Evolutionary conservation across 441 rosid species (phyloP), one percentile per base, ranked within the genome.

Genomic region (Bocquillonia castaneifolia): DNA sequence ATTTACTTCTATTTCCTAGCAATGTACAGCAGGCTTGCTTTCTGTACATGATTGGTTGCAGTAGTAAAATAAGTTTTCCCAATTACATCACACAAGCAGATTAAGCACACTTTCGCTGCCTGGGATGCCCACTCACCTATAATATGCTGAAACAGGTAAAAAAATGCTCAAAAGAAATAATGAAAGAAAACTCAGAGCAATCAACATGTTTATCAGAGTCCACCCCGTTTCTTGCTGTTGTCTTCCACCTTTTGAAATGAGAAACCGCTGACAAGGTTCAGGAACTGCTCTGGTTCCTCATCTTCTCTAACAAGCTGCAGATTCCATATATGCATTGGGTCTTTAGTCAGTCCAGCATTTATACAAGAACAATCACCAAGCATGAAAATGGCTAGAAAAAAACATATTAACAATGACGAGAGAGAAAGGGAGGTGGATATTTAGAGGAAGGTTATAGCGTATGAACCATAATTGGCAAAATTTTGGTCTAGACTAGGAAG

Each of bases 271-370:
- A 83, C 52, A 42, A 76, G 74, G 53, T 70, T 67, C 69, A 55
- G 31, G 73, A 81, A 77, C 50, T 73, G 77, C 67, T 76, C 78
- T 9, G 85, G 87, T 60, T 85, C 89, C 66, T 80, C 77, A 17
- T 76, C 83, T 70, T 75, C 84, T 67, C 72, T 60, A 59, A 80
- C 65, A 25, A 79, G 67, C 89, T 85, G 84, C 77, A 68, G 14
- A 48, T 50, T 7, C 39, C 50, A 67, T 31, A 23, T n/a, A 29
- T 18, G 28, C 8, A 67, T 0, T 45, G 45, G 26, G 15, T 42
- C n/a, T 65, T 68, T 65, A 48, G 69, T 40, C 44, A 51, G 67
- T 59, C 28, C 20, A 63, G 26, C 31, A 29, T n/a, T 23, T 12
- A 39, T 22, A 10, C 17, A n/a, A 29, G 23, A 64, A 66, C 12